Evolutionary conservation across 2,329 filamentous ascomycete genomes (phyloP).

Genomic region (Fusarium succisae): DNA sequence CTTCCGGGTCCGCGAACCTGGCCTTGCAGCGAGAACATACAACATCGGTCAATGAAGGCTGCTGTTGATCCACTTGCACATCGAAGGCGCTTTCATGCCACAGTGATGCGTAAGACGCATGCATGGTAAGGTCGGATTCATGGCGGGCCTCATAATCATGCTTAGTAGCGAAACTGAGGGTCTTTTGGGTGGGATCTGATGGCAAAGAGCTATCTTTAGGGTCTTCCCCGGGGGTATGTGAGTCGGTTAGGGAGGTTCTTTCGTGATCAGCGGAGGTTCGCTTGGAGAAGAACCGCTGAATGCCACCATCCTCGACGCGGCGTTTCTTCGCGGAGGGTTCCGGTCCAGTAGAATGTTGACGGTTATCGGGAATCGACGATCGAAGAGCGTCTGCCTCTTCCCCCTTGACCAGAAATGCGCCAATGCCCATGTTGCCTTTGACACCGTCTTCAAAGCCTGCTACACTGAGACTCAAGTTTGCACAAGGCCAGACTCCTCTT

Average conservation of each 20-base stretch:
- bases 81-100: slow-evolving; percentile 18
- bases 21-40: slow-evolving; percentile 73
- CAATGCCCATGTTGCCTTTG: slow-evolving; percentile 85
- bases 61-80: slow-evolving; percentile 29
- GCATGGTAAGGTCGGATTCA: slow-evolving; percentile 20
- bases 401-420: slow-evolving; percentile 82
- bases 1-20: slow-evolving; percentile 65
- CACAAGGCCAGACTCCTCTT: slow-evolving; percentile 81
- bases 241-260: slow-evolving; percentile 37
- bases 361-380: slow-evolving; percentile 33
- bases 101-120: slow-evolving; percentile 17
- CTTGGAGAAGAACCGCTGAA: slow-evolving; percentile 67
- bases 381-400: slow-evolving; percentile 64
- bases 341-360: slow-evolving; percentile 27
- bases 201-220: slow-evolving; percentile 1
- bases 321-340: slow-evolving; percentile 45
- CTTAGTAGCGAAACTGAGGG: slow-evolving; percentile 14
- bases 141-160: slow-evolving; percentile 24
- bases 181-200: slow-evolving; percentile 1
- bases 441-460: slow-evolving; percentile 92
- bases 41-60: slow-evolving; percentile 51
- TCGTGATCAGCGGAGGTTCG: slow-evolving; percentile 42
- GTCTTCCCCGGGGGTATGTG: neutral
- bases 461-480: slow-evolving; percentile 88
- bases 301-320: slow-evolving; percentile 57